A percentile compares a stretch with the other conserved stretches of the same genome.
These are phyloP conservation scores for Puccinia hordei DNA, from an alignment of 1,284 basidiomycete species.

Conservation along the genomic window DNA sequence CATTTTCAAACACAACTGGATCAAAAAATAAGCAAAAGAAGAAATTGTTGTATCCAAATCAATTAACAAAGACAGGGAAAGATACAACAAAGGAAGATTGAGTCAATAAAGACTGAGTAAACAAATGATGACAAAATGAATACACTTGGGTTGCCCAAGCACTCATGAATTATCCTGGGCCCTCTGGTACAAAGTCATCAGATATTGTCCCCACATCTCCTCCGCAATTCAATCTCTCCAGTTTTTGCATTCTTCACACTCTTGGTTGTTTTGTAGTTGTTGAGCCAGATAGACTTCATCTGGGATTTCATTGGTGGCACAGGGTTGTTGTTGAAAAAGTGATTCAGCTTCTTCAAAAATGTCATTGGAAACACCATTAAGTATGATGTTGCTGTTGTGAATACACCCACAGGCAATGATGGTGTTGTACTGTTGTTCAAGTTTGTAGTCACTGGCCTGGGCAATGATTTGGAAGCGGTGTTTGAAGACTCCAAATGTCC, in stretches of 20 bases:
- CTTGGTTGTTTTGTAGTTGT: not conserved
- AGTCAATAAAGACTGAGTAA: no score
- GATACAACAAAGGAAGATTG: no score
- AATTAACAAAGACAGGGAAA: no score
- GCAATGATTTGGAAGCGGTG: not conserved
- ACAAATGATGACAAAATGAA: no score
- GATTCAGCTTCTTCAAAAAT: not conserved
- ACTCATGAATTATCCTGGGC: no score
- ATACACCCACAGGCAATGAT: not conserved
- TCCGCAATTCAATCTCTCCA: not conserved
- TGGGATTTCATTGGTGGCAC: no score
- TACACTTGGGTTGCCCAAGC: no score
- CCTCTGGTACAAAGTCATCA: no score
- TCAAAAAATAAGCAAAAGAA: no score
- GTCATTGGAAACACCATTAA: not conserved
- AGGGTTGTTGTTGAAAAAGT: not conserved
- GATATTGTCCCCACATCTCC: not conserved
- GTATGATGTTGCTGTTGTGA: not conserved
- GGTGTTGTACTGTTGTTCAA: not conserved
- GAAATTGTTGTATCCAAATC: no score
- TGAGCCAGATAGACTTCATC: no score
- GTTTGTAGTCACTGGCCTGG: not conserved
- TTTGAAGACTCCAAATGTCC: slow-evolving; percentile 51
- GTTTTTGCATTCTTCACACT: not conserved
- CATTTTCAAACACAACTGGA: no score